These are phyloP conservation scores for Nicotiana tomentosiformis DNA, from an alignment of 257 asterid species.

Conservation along the genomic window DNA sequence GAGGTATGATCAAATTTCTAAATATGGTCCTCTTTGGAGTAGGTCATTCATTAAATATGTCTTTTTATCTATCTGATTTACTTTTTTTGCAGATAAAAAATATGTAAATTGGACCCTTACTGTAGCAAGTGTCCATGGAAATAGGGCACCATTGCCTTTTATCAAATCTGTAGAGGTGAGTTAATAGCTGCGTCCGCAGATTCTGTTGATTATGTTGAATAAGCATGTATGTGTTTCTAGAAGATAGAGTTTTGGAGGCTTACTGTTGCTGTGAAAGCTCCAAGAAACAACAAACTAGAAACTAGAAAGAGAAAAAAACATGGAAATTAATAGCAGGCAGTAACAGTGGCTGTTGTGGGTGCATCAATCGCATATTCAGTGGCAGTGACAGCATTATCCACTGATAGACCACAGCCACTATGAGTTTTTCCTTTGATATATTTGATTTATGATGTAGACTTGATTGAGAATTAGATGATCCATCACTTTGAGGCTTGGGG, in stretches of 20 bases:
- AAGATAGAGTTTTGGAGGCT: background rate
- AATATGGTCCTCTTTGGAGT: background rate
- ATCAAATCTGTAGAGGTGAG: constrained; percentile 73
- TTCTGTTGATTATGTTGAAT: background rate
- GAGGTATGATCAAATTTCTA: background rate
- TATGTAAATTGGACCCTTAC: constrained; percentile 86
- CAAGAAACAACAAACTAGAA: background rate
- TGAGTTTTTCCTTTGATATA: background rate
- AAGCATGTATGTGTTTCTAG: background rate
- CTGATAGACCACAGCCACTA: background rate
- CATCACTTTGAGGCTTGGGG: background rate
- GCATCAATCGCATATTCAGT: background rate
- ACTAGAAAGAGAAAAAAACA: background rate
- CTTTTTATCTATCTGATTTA: background rate
- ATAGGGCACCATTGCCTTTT: constrained; percentile 81
- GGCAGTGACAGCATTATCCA: background rate
- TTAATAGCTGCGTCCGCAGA: background rate
- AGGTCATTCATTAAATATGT: background rate
- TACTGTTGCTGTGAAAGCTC: background rate
- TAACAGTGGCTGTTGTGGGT: background rate
- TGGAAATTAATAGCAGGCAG: background rate
- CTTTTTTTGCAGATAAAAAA: constrained; percentile 54
- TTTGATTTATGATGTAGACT: background rate
- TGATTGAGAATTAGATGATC: background rate
- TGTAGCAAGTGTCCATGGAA: constrained; percentile 82